phyloP scores from a whole-genome alignment of 306 rosid genomes.

The Cucumis melo region DNA sequence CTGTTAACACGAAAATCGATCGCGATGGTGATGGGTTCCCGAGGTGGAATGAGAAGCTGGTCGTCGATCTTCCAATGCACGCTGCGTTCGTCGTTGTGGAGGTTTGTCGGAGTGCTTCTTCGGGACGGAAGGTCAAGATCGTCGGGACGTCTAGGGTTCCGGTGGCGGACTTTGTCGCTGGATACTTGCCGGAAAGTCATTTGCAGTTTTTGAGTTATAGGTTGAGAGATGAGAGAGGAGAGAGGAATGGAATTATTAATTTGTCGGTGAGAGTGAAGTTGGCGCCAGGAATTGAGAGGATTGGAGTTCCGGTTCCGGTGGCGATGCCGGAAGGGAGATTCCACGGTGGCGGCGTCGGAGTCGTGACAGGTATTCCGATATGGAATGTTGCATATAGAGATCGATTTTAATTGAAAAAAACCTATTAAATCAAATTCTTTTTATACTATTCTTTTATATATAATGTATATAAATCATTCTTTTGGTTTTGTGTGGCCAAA shows the following conservation, averaged over 20 bases:
- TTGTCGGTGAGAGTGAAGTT: slow-evolving; percentile 39
- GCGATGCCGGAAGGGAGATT: neutral
- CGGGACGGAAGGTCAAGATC: slow-evolving; percentile 8
- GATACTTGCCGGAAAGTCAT: slow-evolving; percentile 33
- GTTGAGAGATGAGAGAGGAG: slow-evolving; percentile 40
- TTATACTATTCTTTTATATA: neutral
- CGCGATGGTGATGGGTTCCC: slow-evolving; percentile 38
- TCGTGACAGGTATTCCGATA: slow-evolving; percentile 49
- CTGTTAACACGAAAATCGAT: slow-evolving; percentile 15
- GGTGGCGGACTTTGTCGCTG: slow-evolving; percentile 34
- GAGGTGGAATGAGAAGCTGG: slow-evolving; percentile 49
- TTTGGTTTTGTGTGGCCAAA: neutral
- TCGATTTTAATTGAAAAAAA: neutral
- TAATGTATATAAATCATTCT: neutral
- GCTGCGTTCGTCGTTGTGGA: slow-evolving; percentile 21
- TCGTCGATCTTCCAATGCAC: slow-evolving; percentile 32
- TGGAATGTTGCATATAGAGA: slow-evolving; percentile 11
- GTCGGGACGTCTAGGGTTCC: slow-evolving; percentile 41
- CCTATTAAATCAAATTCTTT: neutral
- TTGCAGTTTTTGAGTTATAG: slow-evolving; percentile 64
- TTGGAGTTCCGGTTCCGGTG: neutral
- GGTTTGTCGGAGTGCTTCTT: slow-evolving; percentile 28
- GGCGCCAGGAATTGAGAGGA: neutral
- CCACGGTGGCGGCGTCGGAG: neutral
- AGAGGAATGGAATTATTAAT: slow-evolving; percentile 56